Percentiles rank a stretch among this genome's conserved stretches.
Evolutionary conservation across 2,329 filamentous ascomycete species (phyloP).

Genomic region (Ophiostoma ips): DNA sequence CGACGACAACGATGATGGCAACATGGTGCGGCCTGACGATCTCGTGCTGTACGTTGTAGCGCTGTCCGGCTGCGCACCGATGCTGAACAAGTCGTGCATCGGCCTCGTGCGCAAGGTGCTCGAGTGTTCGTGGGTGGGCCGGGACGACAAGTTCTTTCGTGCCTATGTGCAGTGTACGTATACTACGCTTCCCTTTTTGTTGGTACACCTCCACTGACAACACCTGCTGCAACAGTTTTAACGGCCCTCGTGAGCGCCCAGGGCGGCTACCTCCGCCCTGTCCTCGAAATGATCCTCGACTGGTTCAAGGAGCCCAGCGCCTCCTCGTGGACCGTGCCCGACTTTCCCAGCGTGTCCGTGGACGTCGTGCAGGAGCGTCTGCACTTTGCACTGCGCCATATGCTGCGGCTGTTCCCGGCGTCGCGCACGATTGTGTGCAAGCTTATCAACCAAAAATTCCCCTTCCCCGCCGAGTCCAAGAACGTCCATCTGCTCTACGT

Average conservation of each 20-base stretch:
- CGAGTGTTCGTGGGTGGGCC: slow-evolving; percentile 50
- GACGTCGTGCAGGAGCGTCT: slow-evolving; percentile 57
- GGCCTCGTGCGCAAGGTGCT: slow-evolving; percentile 45
- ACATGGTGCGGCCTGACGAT: slow-evolving; percentile 34
- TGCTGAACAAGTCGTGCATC: slow-evolving; percentile 44
- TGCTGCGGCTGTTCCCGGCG: slow-evolving; percentile 71
- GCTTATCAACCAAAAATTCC: slow-evolving; percentile 55
- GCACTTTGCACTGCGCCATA: slow-evolving; percentile 60
- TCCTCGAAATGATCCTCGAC: slow-evolving; percentile 52
- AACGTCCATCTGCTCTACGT: slow-evolving; percentile 79
- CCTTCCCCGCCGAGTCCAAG: slow-evolving; percentile 61
- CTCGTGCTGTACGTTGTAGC: slow-evolving; percentile 48
- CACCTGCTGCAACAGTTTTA: slow-evolving; percentile 48
- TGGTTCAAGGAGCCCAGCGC: slow-evolving; percentile 49
- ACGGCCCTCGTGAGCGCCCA: slow-evolving; percentile 69
- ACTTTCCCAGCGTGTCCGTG: slow-evolving; percentile 45
- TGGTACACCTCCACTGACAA: slow-evolving; percentile 14
- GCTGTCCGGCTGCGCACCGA: slow-evolving; percentile 46
- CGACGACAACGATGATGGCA: slow-evolving; percentile 30
- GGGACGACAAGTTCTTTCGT: slow-evolving; percentile 50
- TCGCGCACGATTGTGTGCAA: slow-evolving; percentile 56
- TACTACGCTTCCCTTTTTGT: neutral
- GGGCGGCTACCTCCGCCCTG: slow-evolving; percentile 42
- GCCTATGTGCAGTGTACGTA: slow-evolving; percentile 32
- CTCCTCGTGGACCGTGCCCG: slow-evolving; percentile 33